Evolutionary conservation across 331 rosid species (phyloP), one percentile per base, ranked within the genome.

Genomic region (Erythrophleum ivorense): DNA sequence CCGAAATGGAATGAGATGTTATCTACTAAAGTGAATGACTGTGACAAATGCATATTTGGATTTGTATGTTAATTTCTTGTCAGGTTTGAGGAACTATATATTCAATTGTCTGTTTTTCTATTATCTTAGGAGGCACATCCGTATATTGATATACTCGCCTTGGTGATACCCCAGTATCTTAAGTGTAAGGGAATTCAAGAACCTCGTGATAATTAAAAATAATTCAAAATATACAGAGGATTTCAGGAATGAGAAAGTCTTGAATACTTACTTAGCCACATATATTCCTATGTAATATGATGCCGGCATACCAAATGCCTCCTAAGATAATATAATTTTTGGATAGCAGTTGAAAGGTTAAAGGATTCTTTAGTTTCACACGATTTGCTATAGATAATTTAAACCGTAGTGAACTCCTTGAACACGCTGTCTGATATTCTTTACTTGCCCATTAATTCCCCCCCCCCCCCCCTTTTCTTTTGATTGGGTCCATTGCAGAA

Each of bases 121-220:
- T 49, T 55, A 45, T 60, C 68, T 66, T 58, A 14, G 65, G 64
- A 58, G 55, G 16, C 33, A 58, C 57, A 46, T 75, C 66, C 63
- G 76, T 33, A 66, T 75, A 34, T 55, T 81, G 70, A 67, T 52
- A 54, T 54, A 41, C 75, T 75, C 64, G 43, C 63, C 63, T 19
- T 19, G 11, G 31, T n/a, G 63, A 57, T n/a, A 7, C 31, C 29
- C 33, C 11, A 57, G n/a, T n/a, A n/a, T n/a, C n/a, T n/a, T 43
- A 54, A 5, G 18, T 38, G 60, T n/a, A 55, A 6, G 60, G 29
- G 29, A 55, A 55, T 57, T 57, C 11, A 7, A n/a, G 11, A n/a
- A 54, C 29, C 31, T 57, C 12, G 18, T n/a, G 33, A 6, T n/a
- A n/a, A n/a, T n/a, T 57, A 57, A 57, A 18, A 19, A n/a, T n/a